A percentile compares a stretch with the other conserved stretches of the same genome.
These are phyloP conservation scores for Magnolia officinalis DNA, from an alignment of 164 flowering plant genomes.

Conservation along the genomic window DNA sequence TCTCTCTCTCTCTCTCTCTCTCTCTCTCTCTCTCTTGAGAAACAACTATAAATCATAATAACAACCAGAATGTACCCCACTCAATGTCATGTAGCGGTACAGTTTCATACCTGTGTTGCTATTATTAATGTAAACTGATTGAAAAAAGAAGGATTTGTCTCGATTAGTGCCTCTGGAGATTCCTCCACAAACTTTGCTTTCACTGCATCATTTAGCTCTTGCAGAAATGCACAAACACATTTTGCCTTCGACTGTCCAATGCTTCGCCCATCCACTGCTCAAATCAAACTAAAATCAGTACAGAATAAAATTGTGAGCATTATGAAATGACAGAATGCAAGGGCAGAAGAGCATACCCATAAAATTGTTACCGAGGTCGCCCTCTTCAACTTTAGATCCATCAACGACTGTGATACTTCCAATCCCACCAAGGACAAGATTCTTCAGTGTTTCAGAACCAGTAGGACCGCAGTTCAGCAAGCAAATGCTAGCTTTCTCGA, in stretches of 20 bases:
- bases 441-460: conserved; percentile 92
- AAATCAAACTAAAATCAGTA: conserved; percentile 11
- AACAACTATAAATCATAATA: no score
- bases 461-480: conserved; percentile 97
- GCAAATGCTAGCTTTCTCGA: conserved; percentile 88
- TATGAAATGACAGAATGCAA: not conserved
- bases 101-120: conserved; percentile 78
- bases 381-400: conserved; percentile 78
- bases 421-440: conserved; percentile 95
- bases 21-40: no score
- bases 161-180: conserved; percentile 69
- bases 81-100: conserved; percentile 5
- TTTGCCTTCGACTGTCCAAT: conserved; percentile 92
- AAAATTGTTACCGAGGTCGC: conserved; percentile 94
- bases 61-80: not conserved
- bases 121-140: conserved; percentile 83
- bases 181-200: conserved; percentile 94
- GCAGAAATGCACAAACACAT: conserved; percentile 84
- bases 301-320: not conserved
- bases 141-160: conserved; percentile 79
- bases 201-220: conserved; percentile 94
- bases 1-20: no score
- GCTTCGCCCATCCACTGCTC: conserved; percentile 74
- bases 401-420: conserved; percentile 91
- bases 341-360: conserved; percentile 49